Evolutionary conservation across 169 alveolate genomes (phyloP).

Genomic region (Plasmodium chabaudi): DNA sequence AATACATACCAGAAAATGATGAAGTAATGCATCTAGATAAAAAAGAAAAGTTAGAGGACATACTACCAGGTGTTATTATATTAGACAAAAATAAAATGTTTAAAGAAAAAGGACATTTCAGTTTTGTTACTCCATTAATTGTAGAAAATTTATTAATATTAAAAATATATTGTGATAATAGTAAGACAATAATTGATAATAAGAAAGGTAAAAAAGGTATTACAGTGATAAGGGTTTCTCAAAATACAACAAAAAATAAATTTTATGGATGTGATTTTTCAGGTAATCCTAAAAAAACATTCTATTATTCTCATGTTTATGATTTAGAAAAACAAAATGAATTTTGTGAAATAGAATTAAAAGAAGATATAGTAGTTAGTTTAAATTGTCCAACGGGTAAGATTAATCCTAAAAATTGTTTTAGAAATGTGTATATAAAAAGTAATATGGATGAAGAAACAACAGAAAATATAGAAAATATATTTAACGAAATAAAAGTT

Average conservation of each 20-base stretch:
- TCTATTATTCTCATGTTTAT: constrained; percentile 17
- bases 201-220: constrained; percentile 52
- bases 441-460: constrained; percentile 46
- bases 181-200: constrained; percentile 8
- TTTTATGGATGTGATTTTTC: constrained; percentile 66
- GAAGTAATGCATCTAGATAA: constrained; percentile 17
- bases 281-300: constrained; percentile 31
- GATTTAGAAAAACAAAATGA: constrained; percentile 7
- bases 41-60: constrained; percentile 39
- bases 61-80: constrained; percentile 59
- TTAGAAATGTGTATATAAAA: constrained; percentile 38
- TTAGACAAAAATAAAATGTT: constrained; percentile 27
- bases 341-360: constrained; percentile 33
- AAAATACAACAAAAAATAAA: constrained; percentile 12
- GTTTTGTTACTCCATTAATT: constrained; percentile 47
- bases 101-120: constrained; percentile 33
- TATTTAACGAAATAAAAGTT: constrained; percentile 26
- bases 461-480: constrained; percentile 54
- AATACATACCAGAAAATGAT: constrained; percentile 61
- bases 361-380: constrained; percentile 52
- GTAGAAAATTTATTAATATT: constrained; percentile 30
- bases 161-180: constrained; percentile 49
- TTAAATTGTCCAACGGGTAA: constrained; percentile 61
- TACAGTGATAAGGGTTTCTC: constrained; percentile 6
- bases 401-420: constrained; percentile 60